Evolutionary conservation across 495 filamentous ascomycete genomes (phyloP).

Genomic region (Podospora comata): DNA sequence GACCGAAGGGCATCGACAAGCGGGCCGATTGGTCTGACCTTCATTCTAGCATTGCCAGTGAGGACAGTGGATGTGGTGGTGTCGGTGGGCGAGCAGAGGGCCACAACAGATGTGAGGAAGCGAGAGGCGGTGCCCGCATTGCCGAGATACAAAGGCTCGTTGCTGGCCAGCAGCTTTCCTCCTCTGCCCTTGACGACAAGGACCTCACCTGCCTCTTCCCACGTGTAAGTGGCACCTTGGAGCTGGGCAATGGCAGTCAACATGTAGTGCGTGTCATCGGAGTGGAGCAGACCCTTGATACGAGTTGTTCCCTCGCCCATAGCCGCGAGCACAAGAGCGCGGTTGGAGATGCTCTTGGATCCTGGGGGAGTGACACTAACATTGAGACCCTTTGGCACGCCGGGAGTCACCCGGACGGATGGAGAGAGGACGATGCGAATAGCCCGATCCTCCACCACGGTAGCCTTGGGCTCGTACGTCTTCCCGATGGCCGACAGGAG

Average conservation of each 20-base stretch:
- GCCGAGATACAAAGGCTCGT: slow-evolving; percentile 80
- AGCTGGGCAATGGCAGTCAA: slow-evolving; percentile 78
- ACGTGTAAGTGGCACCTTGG: slow-evolving; percentile 85
- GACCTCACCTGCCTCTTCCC: slow-evolving; percentile 89
- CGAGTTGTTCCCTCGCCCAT: slow-evolving; percentile 83
- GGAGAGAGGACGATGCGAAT: slow-evolving; percentile 82
- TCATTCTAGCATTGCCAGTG: slow-evolving; percentile 96
- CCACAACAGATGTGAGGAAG: slow-evolving; percentile 90
- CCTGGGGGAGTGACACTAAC: slow-evolving; percentile 84
- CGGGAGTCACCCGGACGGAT: slow-evolving; percentile 69
- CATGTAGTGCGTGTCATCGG: slow-evolving; percentile 97
- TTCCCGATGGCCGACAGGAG: slow-evolving; percentile 86
- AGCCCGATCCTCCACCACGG: slow-evolving; percentile 77
- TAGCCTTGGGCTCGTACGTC: slow-evolving; percentile 82
- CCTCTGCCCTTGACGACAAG: slow-evolving; percentile 89
- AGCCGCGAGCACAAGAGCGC: slow-evolving; percentile 87
- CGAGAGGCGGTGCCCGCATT: slow-evolving; percentile 96
- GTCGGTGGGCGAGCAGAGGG: slow-evolving; percentile 65
- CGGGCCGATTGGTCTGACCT: slow-evolving; percentile 86
- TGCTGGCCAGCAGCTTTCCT: slow-evolving; percentile 73
- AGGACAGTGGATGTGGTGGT: slow-evolving; percentile 65
- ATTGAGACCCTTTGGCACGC: slow-evolving; percentile 58
- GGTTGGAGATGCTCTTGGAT: slow-evolving; percentile 97
- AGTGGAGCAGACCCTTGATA: slow-evolving; percentile 88
- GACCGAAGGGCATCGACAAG: slow-evolving; percentile 86